phyloP scores from a whole-genome alignment of 2,329 filamentous ascomycete genomes.

The Penicillium sp. region DNA sequence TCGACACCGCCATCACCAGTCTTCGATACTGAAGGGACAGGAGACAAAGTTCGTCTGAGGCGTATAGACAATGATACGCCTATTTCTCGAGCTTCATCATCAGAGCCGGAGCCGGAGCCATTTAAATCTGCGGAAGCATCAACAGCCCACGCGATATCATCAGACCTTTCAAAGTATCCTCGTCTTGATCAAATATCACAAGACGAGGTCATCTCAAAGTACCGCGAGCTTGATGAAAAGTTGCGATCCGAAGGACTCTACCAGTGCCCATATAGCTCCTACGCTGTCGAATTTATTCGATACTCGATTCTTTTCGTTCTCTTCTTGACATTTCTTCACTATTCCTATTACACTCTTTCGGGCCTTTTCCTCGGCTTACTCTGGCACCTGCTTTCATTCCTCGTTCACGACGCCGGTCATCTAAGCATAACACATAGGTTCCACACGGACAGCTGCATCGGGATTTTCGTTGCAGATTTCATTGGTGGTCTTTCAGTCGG shows the following conservation, averaged over 20 bases:
- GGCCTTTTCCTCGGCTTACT: constrained; percentile 74
- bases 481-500: constrained; percentile 82
- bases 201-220: constrained; percentile 67
- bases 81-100: constrained; percentile 20
- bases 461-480: constrained; percentile 84
- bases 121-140: constrained; percentile 65
- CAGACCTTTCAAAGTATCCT: constrained; percentile 78
- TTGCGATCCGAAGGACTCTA: constrained; percentile 68
- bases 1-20: constrained; percentile 56
- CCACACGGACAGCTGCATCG: constrained; percentile 75
- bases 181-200: constrained; percentile 71
- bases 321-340: constrained; percentile 52
- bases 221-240: constrained; percentile 20
- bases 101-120: constrained; percentile 16
- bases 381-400: constrained; percentile 93
- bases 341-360: constrained; percentile 65
- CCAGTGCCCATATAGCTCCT: constrained; percentile 74
- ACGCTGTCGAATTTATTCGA: constrained; percentile 67
- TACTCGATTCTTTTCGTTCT: constrained; percentile 63
- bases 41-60: constrained; percentile 37
- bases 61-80: constrained; percentile 28
- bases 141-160: constrained; percentile 69
- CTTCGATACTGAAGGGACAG: constrained; percentile 46
- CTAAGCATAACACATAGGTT: constrained; percentile 94
- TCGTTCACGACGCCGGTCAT: constrained; percentile 88